Conservation (phyloP, 2,329 filamentous ascomycete species). For the Lecanosticta acicola region DNA sequence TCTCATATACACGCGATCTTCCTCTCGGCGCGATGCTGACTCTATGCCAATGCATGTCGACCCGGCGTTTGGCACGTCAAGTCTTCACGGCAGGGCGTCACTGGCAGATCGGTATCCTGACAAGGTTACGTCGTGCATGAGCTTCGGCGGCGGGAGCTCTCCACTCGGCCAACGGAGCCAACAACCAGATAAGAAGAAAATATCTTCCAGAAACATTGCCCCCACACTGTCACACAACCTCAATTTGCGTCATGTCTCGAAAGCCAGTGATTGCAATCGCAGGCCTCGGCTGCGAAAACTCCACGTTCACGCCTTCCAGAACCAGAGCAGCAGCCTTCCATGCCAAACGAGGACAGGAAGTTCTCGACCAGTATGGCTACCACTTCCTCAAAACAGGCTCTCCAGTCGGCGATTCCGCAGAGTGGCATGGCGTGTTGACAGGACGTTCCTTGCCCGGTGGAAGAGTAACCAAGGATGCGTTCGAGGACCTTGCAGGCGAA, state of each 20-base stretch:
- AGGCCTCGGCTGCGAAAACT: slow-evolving; percentile 15
- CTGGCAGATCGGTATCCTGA: neutral
- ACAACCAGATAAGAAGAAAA: too few species aligned
- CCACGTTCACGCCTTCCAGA: slow-evolving; percentile 13
- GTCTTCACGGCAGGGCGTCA: neutral
- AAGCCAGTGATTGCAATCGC: slow-evolving; percentile 14
- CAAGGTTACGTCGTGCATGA: neutral
- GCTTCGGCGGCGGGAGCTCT: too few species aligned
- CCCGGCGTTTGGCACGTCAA: neutral
- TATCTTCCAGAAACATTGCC: too few species aligned
- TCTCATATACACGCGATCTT: too few species aligned
- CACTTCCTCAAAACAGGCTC: slow-evolving; percentile 12
- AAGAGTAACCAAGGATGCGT: slow-evolving; percentile 14
- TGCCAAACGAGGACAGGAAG: slow-evolving; percentile 9
- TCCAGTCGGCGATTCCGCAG: slow-evolving; percentile 8
- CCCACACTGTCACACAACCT: too few species aligned
- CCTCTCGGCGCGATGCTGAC: neutral
- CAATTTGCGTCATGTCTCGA: too few species aligned
- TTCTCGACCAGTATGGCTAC: slow-evolving; percentile 7
- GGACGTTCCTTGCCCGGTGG: slow-evolving; percentile 19
- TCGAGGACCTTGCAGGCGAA: slow-evolving; percentile 15
- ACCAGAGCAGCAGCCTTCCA: slow-evolving; percentile 12
- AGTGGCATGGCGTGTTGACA: slow-evolving; percentile 15
- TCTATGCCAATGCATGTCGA: neutral
- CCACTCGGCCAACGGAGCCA: too few species aligned